Evolutionary conservation across 1,284 basidiomycete species (phyloP).

Genomic region (Vanrija sp.): DNA sequence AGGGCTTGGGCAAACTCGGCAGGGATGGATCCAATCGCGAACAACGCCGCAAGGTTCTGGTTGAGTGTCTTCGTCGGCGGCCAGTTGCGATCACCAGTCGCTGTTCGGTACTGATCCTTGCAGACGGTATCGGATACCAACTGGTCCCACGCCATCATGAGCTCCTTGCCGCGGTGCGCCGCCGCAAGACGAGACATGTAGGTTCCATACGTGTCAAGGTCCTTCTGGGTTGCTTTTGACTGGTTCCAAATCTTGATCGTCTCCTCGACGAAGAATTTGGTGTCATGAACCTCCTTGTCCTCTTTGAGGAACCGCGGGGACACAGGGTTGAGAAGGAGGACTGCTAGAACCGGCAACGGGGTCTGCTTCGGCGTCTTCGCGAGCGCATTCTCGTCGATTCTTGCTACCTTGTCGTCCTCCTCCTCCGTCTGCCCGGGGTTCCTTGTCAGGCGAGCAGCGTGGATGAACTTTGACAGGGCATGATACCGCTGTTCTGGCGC

Average conservation of each 20-base stretch:
- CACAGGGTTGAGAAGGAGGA: conserved; percentile 1
- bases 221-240: conserved; percentile 25
- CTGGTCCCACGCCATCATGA: conserved; percentile 40
- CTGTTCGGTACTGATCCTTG: conserved; percentile 21
- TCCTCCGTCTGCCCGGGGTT: too few species aligned
- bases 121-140: conserved; percentile 30
- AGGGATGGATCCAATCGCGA: conserved; percentile 30
- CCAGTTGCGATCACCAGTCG: conserved; percentile 14
- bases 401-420: neutral
- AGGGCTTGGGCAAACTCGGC: conserved; percentile 31
- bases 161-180: conserved; percentile 31
- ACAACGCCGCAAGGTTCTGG: conserved; percentile 37
- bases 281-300: conserved; percentile 3
- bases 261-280: neutral
- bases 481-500: neutral
- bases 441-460: too few species aligned
- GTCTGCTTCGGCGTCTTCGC: conserved; percentile 13
- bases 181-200: conserved; percentile 40
- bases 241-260: conserved; percentile 26
- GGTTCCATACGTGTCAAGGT: conserved; percentile 43
- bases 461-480: too few species aligned
- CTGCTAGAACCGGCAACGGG: conserved; percentile 17
- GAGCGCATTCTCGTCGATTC: neutral
- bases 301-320: neutral
- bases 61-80: conserved; percentile 43